Conservation (phyloP, 495 filamentous ascomycete genomes). For the Hypoxylon lenormandii region DNA sequence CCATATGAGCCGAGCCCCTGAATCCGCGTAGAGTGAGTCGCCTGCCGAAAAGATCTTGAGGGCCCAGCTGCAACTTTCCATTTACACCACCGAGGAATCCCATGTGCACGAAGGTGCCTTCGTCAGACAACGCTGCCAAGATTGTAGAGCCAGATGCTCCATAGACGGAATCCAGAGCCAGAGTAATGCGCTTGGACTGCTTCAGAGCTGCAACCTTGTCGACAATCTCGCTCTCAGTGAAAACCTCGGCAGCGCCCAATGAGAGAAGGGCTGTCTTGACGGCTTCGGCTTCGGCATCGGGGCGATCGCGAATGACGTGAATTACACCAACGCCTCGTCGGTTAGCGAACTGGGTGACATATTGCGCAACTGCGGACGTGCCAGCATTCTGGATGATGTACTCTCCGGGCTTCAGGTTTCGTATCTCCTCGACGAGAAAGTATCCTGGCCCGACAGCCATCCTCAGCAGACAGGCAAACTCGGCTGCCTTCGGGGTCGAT, state of each 20-base stretch:
- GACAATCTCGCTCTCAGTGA: conserved; percentile 1
- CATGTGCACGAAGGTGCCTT: conserved; percentile 1
- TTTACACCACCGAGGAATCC: not conserved
- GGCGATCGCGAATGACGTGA: conserved; percentile 1
- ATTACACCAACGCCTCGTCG: not conserved
- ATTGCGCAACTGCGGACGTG: not conserved
- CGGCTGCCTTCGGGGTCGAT: not conserved
- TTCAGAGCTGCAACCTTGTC: not conserved
- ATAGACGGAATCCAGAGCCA: not conserved
- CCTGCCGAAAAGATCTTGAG: conserved; percentile 1
- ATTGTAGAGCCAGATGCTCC: not conserved
- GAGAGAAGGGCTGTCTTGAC: not conserved
- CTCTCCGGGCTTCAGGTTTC: not conserved
- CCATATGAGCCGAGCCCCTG: conserved; percentile 3
- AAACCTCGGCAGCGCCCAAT: not conserved
- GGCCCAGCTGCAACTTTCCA: not conserved
- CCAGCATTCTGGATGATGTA: conserved; percentile 4
- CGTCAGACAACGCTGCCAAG: not conserved
- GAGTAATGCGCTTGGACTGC: not conserved
- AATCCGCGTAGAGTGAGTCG: conserved; percentile 1
- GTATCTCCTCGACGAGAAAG: conserved; percentile 2
- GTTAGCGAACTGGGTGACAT: not conserved
- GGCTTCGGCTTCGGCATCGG: not conserved
- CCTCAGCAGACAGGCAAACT: not conserved
- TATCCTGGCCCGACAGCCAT: not conserved